Conservation (phyloP, 306 rosid genomes). For the Vigna trinervia region DNA sequence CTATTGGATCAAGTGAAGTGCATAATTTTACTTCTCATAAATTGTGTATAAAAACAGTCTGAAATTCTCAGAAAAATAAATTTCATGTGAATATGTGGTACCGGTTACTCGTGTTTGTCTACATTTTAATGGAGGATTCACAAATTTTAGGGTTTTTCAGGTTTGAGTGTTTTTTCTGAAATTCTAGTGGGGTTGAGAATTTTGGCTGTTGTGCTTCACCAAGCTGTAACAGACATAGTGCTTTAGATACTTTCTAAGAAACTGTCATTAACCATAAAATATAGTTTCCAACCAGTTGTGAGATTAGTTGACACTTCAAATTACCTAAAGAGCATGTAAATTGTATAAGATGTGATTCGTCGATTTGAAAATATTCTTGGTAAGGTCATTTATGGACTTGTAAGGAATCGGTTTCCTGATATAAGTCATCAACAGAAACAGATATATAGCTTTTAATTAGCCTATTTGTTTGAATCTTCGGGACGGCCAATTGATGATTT, state of each 20-base stretch:
- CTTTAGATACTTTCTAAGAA: not conserved
- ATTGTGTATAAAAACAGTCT: constrained; percentile 60
- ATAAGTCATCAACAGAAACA: not conserved
- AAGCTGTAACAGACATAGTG: not conserved
- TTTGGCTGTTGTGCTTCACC: constrained; percentile 16
- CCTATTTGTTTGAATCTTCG: not conserved
- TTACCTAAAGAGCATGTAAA: not conserved
- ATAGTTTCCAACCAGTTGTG: not conserved
- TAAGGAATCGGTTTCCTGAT: not conserved
- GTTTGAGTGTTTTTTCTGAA: not conserved
- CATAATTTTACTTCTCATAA: constrained; percentile 51
- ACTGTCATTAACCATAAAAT: not conserved
- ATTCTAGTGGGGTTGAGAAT: not conserved
- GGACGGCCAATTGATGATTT: not conserved
- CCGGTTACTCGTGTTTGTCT: constrained; percentile 33
- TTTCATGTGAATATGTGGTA: constrained; percentile 22
- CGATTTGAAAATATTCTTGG: constrained; percentile 17
- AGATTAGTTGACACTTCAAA: constrained; percentile 16
- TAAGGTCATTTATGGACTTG: constrained; percentile 15
- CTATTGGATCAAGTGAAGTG: constrained; percentile 58
- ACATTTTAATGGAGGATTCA: not conserved
- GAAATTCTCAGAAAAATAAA: constrained; percentile 46
- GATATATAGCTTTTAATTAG: no score
- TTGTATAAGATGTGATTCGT: constrained; percentile 9
- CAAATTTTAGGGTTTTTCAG: not conserved